Percentiles rank a stretch among this genome's conserved stretches.
Evolutionary conservation across 495 filamentous ascomycete species (phyloP).

Genomic region (Poronia punctata): DNA sequence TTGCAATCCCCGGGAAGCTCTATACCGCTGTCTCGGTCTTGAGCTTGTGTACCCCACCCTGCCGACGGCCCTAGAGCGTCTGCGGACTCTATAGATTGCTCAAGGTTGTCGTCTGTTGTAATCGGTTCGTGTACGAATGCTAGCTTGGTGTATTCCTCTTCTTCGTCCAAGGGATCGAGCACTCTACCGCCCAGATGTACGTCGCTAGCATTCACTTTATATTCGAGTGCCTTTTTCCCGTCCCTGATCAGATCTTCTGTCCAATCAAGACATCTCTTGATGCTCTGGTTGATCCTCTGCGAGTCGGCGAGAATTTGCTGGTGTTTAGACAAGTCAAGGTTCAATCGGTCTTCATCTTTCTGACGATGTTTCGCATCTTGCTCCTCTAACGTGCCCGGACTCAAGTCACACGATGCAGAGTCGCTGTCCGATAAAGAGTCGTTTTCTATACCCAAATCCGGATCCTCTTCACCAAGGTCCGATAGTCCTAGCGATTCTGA

Average conservation of each 20-base stretch:
- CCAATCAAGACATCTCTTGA: constrained; percentile 79
- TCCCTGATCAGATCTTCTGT: constrained; percentile 87
- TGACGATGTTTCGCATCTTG: constrained; percentile 39
- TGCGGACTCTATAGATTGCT: constrained; percentile 9
- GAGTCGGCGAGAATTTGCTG: constrained; percentile 80
- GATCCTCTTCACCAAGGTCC: constrained; percentile 47
- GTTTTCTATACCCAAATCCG: constrained; percentile 28
- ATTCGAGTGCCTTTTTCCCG: constrained; percentile 78
- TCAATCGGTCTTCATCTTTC: constrained; percentile 69
- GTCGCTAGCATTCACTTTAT: constrained; percentile 66
- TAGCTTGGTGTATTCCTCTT: constrained; percentile 30
- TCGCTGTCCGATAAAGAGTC: constrained; percentile 29
- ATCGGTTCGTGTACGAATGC: constrained; percentile 20
- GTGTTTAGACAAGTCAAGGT: constrained; percentile 80
- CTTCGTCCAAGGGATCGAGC: constrained; percentile 57
- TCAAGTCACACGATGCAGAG: constrained; percentile 39
- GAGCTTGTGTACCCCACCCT: constrained; percentile 29
- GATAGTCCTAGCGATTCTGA: constrained; percentile 31
- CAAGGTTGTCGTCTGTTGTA: constrained; percentile 8
- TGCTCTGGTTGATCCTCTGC: constrained; percentile 87
- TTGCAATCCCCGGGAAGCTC: constrained; percentile 34
- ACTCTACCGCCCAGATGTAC: constrained; percentile 79
- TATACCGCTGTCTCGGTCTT: constrained; percentile 50
- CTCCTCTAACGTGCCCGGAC: constrained; percentile 36
- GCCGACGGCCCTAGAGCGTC: constrained; percentile 8